Percentiles rank a stretch among this genome's conserved stretches.
These are phyloP conservation scores for Wickerhamiella lipophila DNA, from an alignment of 805 yeast genomes.

Conservation along the genomic window DNA sequence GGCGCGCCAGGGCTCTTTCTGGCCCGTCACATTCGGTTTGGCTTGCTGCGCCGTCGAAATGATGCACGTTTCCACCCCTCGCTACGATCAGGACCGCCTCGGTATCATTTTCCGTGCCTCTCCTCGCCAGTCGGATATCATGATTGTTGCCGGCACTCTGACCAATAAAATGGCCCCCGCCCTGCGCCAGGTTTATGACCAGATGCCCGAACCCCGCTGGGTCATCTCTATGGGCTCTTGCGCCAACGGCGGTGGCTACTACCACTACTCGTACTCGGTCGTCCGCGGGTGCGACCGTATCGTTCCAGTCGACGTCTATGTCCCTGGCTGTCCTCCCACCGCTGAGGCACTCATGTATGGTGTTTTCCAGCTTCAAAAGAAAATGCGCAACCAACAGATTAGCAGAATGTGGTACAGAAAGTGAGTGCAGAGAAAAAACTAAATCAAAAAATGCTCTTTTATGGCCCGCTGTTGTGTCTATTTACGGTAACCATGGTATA, in stretches of 20 bases:
- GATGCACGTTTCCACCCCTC: conserved; percentile 88
- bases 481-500: too few relatives aligned
- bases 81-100: conserved; percentile 84
- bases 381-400: conserved; percentile 70
- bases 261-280: conserved; percentile 78
- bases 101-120: conserved; percentile 90
- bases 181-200: conserved; percentile 82
- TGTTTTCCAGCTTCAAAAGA: conserved; percentile 76
- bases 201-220: conserved; percentile 92
- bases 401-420: conserved; percentile 79
- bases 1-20: conserved; percentile 84
- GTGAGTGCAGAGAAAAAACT: conserved; percentile 17
- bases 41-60: conserved; percentile 92
- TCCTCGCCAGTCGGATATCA: conserved; percentile 83
- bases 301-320: conserved; percentile 80
- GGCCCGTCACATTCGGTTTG: conserved; percentile 88
- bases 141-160: conserved; percentile 85
- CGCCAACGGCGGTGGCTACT: conserved; percentile 90
- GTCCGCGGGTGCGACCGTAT: conserved; percentile 84
- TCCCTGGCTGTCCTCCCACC: conserved; percentile 89
- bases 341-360: conserved; percentile 87
- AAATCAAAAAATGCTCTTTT: too few relatives aligned
- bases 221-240: conserved; percentile 90
- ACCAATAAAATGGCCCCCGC: conserved; percentile 93
- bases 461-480: too few relatives aligned